Conservation (phyloP, 176 grass and related monocot genomes). For the Triticum timopheevii region DNA sequence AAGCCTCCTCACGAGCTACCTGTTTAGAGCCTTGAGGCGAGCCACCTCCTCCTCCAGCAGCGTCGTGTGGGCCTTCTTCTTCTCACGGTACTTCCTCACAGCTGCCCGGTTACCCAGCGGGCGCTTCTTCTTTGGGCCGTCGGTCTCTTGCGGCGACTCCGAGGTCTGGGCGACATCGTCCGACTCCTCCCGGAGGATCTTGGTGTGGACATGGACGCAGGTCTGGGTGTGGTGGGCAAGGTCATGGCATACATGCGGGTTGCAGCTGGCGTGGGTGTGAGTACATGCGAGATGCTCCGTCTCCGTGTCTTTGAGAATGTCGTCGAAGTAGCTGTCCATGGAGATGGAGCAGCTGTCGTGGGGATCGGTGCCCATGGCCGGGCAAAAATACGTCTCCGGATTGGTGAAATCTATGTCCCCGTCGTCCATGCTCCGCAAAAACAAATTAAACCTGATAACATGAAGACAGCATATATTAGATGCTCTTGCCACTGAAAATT, state of each 20-base stretch:
- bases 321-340: slow-evolving; percentile 54
- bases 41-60: slow-evolving; percentile 59
- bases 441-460: no score
- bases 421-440: slow-evolving; percentile 43
- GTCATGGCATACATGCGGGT: slow-evolving; percentile 46
- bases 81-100: slow-evolving; percentile 69
- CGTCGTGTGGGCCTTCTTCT: slow-evolving; percentile 66
- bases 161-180: neutral
- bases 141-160: neutral
- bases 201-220: slow-evolving; percentile 76
- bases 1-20: slow-evolving; percentile 59
- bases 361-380: slow-evolving; percentile 21
- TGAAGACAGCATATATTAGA: no score
- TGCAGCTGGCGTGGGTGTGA: slow-evolving; percentile 69
- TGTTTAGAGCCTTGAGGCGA: slow-evolving; percentile 47
- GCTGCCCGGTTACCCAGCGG: slow-evolving; percentile 55
- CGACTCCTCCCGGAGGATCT: slow-evolving; percentile 35
- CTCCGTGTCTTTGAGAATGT: slow-evolving; percentile 49
- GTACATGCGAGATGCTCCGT: slow-evolving; percentile 57
- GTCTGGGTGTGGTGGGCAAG: slow-evolving; percentile 61
- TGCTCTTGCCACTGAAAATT: no score
- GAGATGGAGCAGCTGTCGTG: no score
- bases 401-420: slow-evolving; percentile 62
- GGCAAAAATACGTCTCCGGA: no score
- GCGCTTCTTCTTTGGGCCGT: slow-evolving; percentile 34